A percentile compares a stretch with the other conserved stretches of the same genome.
phyloP scores from a whole-genome alignment of 441 rosid species.

The Biscutella auriculata region DNA sequence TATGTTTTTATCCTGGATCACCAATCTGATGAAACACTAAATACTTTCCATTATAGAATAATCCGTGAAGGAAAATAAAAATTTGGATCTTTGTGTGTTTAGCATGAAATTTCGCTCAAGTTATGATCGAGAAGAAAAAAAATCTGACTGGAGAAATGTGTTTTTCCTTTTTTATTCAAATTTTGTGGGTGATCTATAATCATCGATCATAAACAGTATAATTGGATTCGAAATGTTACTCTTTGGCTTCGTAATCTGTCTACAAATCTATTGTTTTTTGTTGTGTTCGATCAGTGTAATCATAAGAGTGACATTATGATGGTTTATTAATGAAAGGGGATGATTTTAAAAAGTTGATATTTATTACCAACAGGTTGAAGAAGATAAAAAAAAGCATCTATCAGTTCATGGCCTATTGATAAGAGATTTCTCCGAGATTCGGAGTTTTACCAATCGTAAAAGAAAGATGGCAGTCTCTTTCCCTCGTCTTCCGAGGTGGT shows the following conservation, averaged over 20 bases:
- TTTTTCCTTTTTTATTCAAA: background rate
- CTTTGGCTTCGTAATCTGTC: background rate
- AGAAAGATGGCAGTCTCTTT: slow-evolving; percentile 21
- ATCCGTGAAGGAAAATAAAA: background rate
- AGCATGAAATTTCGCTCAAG: background rate
- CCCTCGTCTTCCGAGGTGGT: slow-evolving; percentile 30
- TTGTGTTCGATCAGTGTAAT: slow-evolving; percentile 14
- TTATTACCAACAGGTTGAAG: slow-evolving; percentile 15
- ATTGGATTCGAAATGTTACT: background rate
- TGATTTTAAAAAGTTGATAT: background rate
- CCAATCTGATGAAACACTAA: slow-evolving; percentile 14
- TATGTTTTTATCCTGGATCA: background rate
- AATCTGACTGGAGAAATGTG: background rate
- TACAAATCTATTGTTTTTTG: background rate
- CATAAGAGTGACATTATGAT: slow-evolving; percentile 9
- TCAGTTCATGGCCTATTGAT: slow-evolving; percentile 16
- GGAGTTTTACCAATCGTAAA: background rate
- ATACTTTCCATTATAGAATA: slow-evolving; percentile 10
- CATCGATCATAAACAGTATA: slow-evolving; percentile 10
- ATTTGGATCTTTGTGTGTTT: background rate
- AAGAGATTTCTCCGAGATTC: slow-evolving; percentile 14
- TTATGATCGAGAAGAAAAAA: background rate
- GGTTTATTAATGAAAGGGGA: background rate
- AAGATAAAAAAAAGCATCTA: slow-evolving; percentile 1
- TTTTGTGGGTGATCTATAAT: background rate